Percentiles rank a stretch among this genome's conserved stretches.
Conservation (phyloP, 1,284 basidiomycete genomes). For the Veloporphyrellus conicus region DNA sequence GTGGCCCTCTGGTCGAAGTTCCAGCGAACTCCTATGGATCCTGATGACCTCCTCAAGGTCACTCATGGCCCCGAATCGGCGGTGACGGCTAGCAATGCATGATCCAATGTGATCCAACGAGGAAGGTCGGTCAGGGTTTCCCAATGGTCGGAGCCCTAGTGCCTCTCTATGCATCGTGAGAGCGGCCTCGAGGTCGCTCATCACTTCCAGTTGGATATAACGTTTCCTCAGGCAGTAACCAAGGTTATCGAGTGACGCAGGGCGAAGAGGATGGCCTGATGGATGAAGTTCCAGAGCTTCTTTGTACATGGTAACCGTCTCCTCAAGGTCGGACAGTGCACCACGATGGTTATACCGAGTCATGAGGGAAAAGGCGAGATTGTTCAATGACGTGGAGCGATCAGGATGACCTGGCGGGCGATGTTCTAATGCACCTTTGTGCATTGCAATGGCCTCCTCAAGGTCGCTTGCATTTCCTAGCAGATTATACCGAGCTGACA, state of each 20-base stretch:
- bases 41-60: constrained; percentile 2
- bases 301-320: neutral
- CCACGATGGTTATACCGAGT: neutral
- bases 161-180: neutral
- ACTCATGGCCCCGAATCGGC: neutral
- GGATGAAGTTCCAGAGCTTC: neutral
- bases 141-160: neutral
- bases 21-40: neutral
- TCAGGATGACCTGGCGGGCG: neutral
- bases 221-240: neutral
- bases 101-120: neutral
- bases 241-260: neutral
- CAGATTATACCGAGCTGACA: neutral
- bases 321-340: neutral
- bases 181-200: neutral
- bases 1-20: neutral
- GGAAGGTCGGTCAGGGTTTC: neutral
- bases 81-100: neutral
- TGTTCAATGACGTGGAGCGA: neutral
- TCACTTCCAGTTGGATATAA: neutral
- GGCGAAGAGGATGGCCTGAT: neutral
- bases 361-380: neutral
- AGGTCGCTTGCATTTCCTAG: neutral
- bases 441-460: neutral
- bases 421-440: neutral